These are phyloP conservation scores for Huiozyma naganishii DNA, from an alignment of 805 yeast genomes.

Conservation along the genomic window DNA sequence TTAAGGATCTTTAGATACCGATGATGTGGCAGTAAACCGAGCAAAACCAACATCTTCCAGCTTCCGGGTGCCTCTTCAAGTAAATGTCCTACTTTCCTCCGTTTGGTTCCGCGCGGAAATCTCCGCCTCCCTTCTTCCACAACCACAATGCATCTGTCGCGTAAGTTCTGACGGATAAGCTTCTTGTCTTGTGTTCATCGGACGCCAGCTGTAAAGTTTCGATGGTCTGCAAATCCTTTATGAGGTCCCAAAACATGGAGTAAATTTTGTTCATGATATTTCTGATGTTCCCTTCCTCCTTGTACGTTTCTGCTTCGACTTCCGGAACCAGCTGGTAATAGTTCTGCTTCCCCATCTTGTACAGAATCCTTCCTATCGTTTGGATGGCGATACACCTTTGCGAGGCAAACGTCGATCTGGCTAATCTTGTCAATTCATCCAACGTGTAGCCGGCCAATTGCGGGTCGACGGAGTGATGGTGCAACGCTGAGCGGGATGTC, in stretches of 20 bases:
- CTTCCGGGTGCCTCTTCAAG: too few relatives aligned
- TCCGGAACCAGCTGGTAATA: slow-evolving; percentile 45
- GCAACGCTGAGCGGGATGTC: slow-evolving; percentile 60
- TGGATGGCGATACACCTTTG: slow-evolving; percentile 83
- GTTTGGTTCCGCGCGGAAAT: slow-evolving; percentile 13
- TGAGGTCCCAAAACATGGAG: slow-evolving; percentile 55
- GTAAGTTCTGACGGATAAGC: slow-evolving; percentile 66
- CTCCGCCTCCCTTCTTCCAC: slow-evolving; percentile 51
- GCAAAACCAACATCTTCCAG: too few relatives aligned
- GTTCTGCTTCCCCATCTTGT: slow-evolving; percentile 58
- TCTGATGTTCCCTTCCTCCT: slow-evolving; percentile 30
- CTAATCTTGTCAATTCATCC: slow-evolving; percentile 65
- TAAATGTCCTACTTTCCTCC: slow-evolving; percentile 1
- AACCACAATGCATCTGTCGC: slow-evolving; percentile 89
- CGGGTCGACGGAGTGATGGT: slow-evolving; percentile 86
- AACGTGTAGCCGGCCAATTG: slow-evolving; percentile 87
- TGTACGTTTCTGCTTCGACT: slow-evolving; percentile 29
- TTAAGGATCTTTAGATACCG: too few relatives aligned
- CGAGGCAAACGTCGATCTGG: slow-evolving; percentile 69
- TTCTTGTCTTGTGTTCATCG: slow-evolving; percentile 50
- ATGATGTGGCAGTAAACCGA: too few relatives aligned
- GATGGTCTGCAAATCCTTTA: slow-evolving; percentile 49
- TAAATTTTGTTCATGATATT: slow-evolving; percentile 29
- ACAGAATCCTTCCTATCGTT: slow-evolving; percentile 77
- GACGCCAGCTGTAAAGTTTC: slow-evolving; percentile 60